Conservation (phyloP, 192 early-diverging fungal species). For the Backusella macrospora region DNA sequence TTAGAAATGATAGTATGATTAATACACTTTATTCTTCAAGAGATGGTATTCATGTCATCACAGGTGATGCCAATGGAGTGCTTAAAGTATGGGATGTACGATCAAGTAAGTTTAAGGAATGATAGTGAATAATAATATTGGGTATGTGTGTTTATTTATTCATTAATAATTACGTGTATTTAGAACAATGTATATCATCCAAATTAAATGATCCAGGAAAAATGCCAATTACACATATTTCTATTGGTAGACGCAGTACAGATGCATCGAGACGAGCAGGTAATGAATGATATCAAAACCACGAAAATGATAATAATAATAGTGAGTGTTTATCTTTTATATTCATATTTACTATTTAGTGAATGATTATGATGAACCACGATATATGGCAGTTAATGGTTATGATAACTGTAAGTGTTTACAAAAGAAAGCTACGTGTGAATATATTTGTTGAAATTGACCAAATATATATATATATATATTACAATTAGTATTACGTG, state of each 20-base stretch:
- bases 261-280: conserved; percentile 43
- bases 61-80: conserved; percentile 85
- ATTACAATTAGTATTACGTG: conserved; percentile 69
- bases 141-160: not conserved
- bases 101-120: conserved; percentile 48
- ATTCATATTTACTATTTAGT: conserved; percentile 29
- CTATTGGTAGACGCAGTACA: conserved; percentile 52
- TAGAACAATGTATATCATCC: conserved; percentile 60
- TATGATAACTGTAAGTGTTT: conserved; percentile 83
- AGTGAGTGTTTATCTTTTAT: conserved; percentile 12
- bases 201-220: conserved; percentile 64
- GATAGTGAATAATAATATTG: not conserved
- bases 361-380: conserved; percentile 61
- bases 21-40: conserved; percentile 79
- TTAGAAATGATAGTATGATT: conserved; percentile 79
- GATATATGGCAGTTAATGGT: conserved; percentile 89
- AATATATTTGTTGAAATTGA: not conserved
- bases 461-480: not conserved
- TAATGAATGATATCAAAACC: conserved; percentile 15
- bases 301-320: not conserved
- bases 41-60: conserved; percentile 72
- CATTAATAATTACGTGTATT: not conserved
- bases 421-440: not conserved
- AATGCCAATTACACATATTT: conserved; percentile 80
- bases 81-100: conserved; percentile 94